Evolutionary conservation across 2,329 filamentous ascomycete species (phyloP).

Genomic region (Arachnomyces sp.): DNA sequence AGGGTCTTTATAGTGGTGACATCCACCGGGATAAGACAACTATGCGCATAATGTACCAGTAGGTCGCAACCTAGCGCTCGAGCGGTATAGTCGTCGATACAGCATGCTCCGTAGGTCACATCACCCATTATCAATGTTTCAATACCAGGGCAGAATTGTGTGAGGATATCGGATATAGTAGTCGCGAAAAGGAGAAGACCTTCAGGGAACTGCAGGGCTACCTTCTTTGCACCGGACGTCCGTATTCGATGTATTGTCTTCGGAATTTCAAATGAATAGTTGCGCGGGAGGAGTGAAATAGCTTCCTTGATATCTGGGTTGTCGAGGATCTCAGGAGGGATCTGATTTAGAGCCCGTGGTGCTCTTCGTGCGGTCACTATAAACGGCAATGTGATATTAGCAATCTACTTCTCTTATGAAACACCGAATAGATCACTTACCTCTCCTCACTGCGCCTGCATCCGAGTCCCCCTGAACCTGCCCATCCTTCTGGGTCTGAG

Average conservation of each 20-base stretch:
- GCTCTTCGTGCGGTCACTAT: slow-evolving; percentile 49
- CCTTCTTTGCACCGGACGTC: slow-evolving; percentile 66
- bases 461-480: slow-evolving; percentile 55
- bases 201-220: slow-evolving; percentile 96
- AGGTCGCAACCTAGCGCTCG: slow-evolving; percentile 89
- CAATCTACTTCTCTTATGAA: neutral
- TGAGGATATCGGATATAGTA: slow-evolving; percentile 93
- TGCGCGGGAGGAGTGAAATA: slow-evolving; percentile 77
- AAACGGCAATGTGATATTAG: neutral
- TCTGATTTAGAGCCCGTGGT: slow-evolving; percentile 79
- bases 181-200: slow-evolving; percentile 92
- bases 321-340: slow-evolving; percentile 78
- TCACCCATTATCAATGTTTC: slow-evolving; percentile 98
- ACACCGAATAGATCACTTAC: slow-evolving; percentile 20
- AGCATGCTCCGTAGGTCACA: slow-evolving; percentile 96
- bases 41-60: slow-evolving; percentile 93
- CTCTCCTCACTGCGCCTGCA: slow-evolving; percentile 45
- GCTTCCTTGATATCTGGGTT: slow-evolving; percentile 81
- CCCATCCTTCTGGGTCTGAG: slow-evolving; percentile 49
- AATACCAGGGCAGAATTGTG: slow-evolving; percentile 83
- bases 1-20: slow-evolving; percentile 95
- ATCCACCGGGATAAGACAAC: slow-evolving; percentile 90
- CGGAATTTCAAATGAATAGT: slow-evolving; percentile 97
- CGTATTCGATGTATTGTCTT: slow-evolving; percentile 96
- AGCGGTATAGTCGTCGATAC: slow-evolving; percentile 97